Percentiles rank a stretch among this genome's conserved stretches.
Evolutionary conservation across 306 rosid genomes (phyloP).

Genomic region (Senna tora): DNA sequence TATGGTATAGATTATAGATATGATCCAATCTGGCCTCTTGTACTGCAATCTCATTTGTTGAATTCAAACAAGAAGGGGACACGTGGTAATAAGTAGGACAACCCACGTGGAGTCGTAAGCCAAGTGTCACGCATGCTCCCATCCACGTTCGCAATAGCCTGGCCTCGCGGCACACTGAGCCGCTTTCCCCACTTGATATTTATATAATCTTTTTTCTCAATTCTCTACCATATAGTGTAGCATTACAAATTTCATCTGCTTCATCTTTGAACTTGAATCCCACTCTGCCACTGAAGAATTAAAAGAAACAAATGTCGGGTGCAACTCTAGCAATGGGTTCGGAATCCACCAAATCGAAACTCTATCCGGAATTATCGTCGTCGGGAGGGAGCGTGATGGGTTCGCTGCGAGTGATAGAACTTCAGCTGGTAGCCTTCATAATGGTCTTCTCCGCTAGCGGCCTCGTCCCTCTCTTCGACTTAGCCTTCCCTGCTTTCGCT

Average conservation of each 20-base stretch:
- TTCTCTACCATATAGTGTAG: neutral
- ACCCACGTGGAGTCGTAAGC: slow-evolving; percentile 6
- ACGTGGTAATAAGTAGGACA: neutral
- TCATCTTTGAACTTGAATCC: neutral
- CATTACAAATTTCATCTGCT: neutral
- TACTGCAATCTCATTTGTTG: too few relatives aligned
- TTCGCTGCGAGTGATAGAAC: slow-evolving; percentile 74
- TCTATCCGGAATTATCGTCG: too few relatives aligned
- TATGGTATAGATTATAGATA: too few relatives aligned
- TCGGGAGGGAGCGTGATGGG: slow-evolving; percentile 73
- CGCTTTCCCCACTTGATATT: neutral
- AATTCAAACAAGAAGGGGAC: neutral
- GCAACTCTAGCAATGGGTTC: slow-evolving; percentile 60
- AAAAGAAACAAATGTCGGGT: slow-evolving; percentile 64
- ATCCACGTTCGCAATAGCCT: slow-evolving; percentile 23
- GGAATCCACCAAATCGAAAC: slow-evolving; percentile 35
- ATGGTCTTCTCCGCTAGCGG: slow-evolving; percentile 88
- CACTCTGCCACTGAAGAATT: too few relatives aligned
- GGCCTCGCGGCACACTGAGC: neutral
- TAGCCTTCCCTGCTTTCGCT: slow-evolving; percentile 63
- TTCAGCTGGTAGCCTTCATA: slow-evolving; percentile 80
- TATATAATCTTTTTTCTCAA: neutral
- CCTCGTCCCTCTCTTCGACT: slow-evolving; percentile 72
- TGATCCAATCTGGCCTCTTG: too few relatives aligned
- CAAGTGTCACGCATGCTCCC: slow-evolving; percentile 34